Base-by-base conservation (phyloP, 2,329 filamentous ascomycete species). In the Nemania sp. region DNA sequence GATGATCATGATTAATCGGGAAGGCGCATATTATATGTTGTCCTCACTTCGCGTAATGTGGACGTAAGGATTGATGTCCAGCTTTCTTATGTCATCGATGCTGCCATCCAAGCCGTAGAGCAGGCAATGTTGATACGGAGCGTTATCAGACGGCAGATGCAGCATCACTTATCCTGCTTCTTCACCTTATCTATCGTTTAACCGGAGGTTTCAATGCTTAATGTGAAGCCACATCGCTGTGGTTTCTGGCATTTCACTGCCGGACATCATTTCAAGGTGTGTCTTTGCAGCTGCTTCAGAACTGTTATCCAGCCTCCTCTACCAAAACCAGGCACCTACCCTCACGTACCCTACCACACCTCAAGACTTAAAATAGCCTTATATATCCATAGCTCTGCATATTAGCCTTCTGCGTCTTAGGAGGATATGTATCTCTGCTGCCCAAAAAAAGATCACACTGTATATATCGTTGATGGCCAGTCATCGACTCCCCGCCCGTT, bases 11-110 rank as follows among this genome's bases (percentile, higher is more conserved):
- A n/a, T n/a, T 12, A 12, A 18, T 12, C 17, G 54, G 51, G 42
- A 34, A 40, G 29, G 15, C 43, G 20, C 43, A 49, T 45, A 21
- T 46, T 61, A 59, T 62, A 59, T 62, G 43, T 20, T n/a, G 17
- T 32, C 9, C 11, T 18, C 4, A 6, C 10, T 21, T 25, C 21
- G 18, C 40, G 48, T 21, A 17, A 6, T 25, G 25, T 29, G n/a
- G 29, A 21, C 11, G 48, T 18, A 20, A n/a, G 29, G 13, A 45
- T 37, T 48, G 11, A 47, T 29, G 39, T 17, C 5, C 15, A 17
- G 11, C 25, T 29, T 13, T 53, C 21, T 13, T 32, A 9, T 29
- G 25, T 49, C 35, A 35, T 53, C 18, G 45, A 29, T 35, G 17
- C 17, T 20, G 15, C 39, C 50, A 45, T 18, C 18, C 25, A 9